A percentile compares a stretch with the other conserved stretches of the same genome.
phyloP scores from a whole-genome alignment of 495 filamentous ascomycete species.

The Aspergillus saccharolyticus region DNA sequence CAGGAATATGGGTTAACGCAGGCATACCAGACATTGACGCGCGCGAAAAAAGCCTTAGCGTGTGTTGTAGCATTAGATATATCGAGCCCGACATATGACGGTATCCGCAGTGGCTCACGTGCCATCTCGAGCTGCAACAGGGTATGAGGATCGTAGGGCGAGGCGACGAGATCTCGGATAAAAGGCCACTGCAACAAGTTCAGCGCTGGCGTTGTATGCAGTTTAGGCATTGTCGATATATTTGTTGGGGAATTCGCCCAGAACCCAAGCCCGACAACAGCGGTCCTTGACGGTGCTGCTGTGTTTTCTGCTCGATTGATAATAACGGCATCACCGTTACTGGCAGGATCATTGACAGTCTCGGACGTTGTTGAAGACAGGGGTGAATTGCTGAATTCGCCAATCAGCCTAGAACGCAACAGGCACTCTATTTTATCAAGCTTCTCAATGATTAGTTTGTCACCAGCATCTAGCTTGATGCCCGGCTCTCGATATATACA shows the following conservation, averaged over 20 bases:
- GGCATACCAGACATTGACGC: conserved; percentile 80
- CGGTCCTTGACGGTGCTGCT: conserved; percentile 49
- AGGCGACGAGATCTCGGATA: conserved; percentile 69
- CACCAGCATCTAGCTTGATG: conserved; percentile 81
- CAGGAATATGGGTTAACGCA: conserved; percentile 80
- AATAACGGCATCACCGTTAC: conserved; percentile 56
- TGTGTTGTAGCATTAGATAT: conserved; percentile 69
- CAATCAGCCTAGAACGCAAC: conserved; percentile 59
- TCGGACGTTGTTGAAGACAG: conserved; percentile 56
- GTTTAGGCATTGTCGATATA: conserved; percentile 79
- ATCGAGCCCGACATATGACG: conserved; percentile 58
- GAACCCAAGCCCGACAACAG: conserved; percentile 63
- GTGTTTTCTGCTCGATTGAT: conserved; percentile 34
- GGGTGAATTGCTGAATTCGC: conserved; percentile 45
- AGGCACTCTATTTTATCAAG: conserved; percentile 70
- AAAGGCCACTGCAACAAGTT: conserved; percentile 76
- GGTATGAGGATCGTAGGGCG: conserved; percentile 72
- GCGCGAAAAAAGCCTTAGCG: conserved; percentile 70
- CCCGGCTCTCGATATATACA: conserved; percentile 82
- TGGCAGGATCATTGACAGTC: conserved; percentile 65
- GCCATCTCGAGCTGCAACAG: conserved; percentile 78
- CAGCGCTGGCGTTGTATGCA: conserved; percentile 73
- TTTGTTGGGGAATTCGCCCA: conserved; percentile 64
- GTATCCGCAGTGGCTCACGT: conserved; percentile 61
- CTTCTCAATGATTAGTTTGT: conserved; percentile 77